These are phyloP conservation scores for Diaporthe humulicola DNA, from an alignment of 2,329 filamentous ascomycete genomes.

Conservation along the genomic window DNA sequence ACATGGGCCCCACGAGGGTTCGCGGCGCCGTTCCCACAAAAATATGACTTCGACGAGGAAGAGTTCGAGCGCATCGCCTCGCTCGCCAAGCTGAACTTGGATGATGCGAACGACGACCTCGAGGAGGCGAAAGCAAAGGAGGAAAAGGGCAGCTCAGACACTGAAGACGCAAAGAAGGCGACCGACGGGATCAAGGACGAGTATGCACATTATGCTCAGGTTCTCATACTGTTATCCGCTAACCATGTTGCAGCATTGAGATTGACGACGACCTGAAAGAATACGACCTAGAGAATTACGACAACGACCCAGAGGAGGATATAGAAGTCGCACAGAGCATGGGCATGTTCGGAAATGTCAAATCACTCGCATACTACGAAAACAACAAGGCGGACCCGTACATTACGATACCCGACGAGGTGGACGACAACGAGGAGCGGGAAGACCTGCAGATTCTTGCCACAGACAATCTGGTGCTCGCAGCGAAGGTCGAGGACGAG, in stretches of 20 bases:
- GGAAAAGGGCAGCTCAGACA: conserved; percentile 45
- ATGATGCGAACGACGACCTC: conserved; percentile 91
- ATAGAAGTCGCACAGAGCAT: conserved; percentile 76
- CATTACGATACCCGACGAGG: conserved; percentile 81
- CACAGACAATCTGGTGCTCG: conserved; percentile 92
- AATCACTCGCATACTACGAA: conserved; percentile 92
- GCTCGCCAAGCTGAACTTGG: conserved; percentile 83
- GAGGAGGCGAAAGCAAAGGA: conserved; percentile 73
- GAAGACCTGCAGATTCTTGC: conserved; percentile 94
- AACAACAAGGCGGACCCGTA: conserved; percentile 97
- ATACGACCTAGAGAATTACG: conserved; percentile 96
- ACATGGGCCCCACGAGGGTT: conserved; percentile 84
- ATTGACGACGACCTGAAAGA: conserved; percentile 92
- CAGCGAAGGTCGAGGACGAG: conserved; percentile 96
- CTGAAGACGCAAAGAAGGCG: conserved; percentile 41
- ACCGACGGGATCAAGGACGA: conserved; percentile 46
- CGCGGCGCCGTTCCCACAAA: conserved; percentile 80
- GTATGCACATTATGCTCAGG: conserved; percentile 52
- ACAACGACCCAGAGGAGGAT: conserved; percentile 80
- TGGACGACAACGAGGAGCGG: conserved; percentile 84
- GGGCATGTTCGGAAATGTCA: conserved; percentile 96
- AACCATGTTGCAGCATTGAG: conserved; percentile 55
- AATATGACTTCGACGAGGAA: conserved; percentile 80
- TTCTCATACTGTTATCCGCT: conserved; percentile 37
- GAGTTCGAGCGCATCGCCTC: conserved; percentile 82